Conservation (phyloP, 768 basidiomycete species). For the Lactifluus volemus region DNA sequence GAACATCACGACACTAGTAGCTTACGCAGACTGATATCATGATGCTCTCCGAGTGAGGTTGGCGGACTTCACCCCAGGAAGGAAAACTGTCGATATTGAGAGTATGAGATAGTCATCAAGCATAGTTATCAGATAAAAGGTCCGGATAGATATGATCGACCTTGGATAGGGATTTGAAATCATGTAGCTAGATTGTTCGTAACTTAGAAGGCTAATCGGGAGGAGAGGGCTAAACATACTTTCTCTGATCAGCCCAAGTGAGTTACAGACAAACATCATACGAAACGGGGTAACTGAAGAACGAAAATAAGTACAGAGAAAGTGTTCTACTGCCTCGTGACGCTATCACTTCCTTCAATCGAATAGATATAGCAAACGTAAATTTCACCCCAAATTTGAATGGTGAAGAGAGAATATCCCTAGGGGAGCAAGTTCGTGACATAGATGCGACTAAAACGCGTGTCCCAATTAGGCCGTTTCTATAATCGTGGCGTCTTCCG, state of each 20-base stretch:
- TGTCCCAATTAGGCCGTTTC: too few relatives aligned
- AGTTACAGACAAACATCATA: too few relatives aligned
- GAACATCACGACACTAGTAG: not conserved
- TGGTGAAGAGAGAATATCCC: too few relatives aligned
- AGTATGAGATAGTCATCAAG: conserved; percentile 47
- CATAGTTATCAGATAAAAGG: conserved; percentile 51
- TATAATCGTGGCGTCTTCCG: not conserved
- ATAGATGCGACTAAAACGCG: too few relatives aligned
- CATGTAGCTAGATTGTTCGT: conserved; percentile 40
- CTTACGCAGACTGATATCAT: conserved; percentile 26
- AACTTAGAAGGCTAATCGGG: not conserved
- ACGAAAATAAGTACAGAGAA: too few relatives aligned
- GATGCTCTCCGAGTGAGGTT: not conserved
- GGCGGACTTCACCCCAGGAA: conserved; percentile 38
- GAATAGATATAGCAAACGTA: too few relatives aligned
- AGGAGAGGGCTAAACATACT: conserved; percentile 22
- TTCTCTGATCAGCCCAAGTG: too few relatives aligned
- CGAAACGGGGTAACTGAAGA: too few relatives aligned
- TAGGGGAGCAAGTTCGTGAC: too few relatives aligned
- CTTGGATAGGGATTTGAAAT: conserved; percentile 24
- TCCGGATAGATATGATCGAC: conserved; percentile 36
- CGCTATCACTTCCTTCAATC: too few relatives aligned
- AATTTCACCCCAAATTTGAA: too few relatives aligned
- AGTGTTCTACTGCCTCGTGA: too few relatives aligned
- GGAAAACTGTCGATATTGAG: conserved; percentile 40